These are phyloP conservation scores for Colletotrichum cereale DNA, from an alignment of 2,329 filamentous ascomycete genomes.

Conservation along the genomic window DNA sequence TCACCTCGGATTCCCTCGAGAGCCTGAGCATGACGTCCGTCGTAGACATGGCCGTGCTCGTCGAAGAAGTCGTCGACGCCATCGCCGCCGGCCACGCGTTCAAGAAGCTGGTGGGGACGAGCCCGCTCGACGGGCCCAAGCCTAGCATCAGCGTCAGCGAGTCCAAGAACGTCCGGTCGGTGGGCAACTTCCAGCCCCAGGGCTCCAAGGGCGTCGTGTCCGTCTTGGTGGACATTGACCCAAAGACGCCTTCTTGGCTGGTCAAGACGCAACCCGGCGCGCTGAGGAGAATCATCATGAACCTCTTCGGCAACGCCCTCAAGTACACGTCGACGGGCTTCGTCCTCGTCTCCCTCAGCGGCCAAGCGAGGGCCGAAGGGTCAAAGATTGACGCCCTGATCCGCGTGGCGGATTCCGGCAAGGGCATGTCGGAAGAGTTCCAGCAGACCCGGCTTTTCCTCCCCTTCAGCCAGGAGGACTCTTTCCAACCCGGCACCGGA, in stretches of 20 bases:
- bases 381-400: constrained; percentile 50
- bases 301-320: constrained; percentile 71
- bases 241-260: constrained; percentile 60
- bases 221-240: constrained; percentile 64
- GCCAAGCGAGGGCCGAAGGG: constrained; percentile 42
- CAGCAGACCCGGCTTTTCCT: constrained; percentile 70
- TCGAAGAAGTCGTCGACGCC: constrained; percentile 55
- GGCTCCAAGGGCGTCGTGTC: constrained; percentile 51
- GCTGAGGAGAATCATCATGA: constrained; percentile 69
- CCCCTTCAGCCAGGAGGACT: constrained; percentile 73
- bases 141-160: constrained; percentile 30
- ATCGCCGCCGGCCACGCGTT: constrained; percentile 53
- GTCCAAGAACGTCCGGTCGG: neutral
- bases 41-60: constrained; percentile 50
- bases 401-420: constrained; percentile 72
- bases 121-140: constrained; percentile 31
- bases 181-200: constrained; percentile 38
- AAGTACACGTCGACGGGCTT: constrained; percentile 70
- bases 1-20: constrained; percentile 48
- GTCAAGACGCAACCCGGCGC: constrained; percentile 67
- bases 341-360: constrained; percentile 56
- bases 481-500: constrained; percentile 70
- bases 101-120: constrained; percentile 40
- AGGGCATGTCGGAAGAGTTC: constrained; percentile 74
- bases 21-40: constrained; percentile 49